Evolutionary conservation across 495 filamentous ascomycete genomes (phyloP).

Genomic region (Polyplosphaeria fusca): DNA sequence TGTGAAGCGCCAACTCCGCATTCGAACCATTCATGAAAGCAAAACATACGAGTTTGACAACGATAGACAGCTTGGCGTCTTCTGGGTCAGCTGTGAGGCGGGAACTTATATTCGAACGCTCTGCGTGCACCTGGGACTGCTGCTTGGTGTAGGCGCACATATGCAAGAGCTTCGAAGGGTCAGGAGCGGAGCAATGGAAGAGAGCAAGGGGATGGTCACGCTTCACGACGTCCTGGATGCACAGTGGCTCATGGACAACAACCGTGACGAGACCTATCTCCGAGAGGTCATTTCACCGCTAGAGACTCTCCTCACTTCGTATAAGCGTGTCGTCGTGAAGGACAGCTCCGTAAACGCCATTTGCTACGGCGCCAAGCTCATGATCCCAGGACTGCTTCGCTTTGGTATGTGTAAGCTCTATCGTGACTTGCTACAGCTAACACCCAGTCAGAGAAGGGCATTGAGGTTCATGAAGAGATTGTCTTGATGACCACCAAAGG

Average conservation of each 20-base stretch:
- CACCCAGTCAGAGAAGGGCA: conserved; percentile 62
- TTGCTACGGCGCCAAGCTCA: conserved; percentile 96
- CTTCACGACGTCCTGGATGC: conserved; percentile 95
- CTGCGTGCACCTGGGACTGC: conserved; percentile 89
- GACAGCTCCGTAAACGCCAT: conserved; percentile 93
- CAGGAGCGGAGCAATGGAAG: conserved; percentile 89
- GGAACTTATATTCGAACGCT: conserved; percentile 98
- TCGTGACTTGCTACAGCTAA: conserved; percentile 2
- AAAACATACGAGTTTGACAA: conserved; percentile 97
- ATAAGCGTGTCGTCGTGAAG: conserved; percentile 96
- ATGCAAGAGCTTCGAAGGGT: conserved; percentile 98
- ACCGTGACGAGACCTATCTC: conserved; percentile 81
- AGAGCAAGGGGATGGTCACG: conserved; percentile 81
- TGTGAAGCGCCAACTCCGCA: conserved; percentile 96
- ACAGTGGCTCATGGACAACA: conserved; percentile 90
- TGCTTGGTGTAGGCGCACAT: conserved; percentile 92
- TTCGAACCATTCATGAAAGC: conserved; percentile 93
- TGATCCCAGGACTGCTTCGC: conserved; percentile 90
- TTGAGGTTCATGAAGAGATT: conserved; percentile 87
- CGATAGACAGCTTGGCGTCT: conserved; percentile 93
- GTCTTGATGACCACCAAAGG: conserved; percentile 98
- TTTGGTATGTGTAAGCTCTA: conserved; percentile 60
- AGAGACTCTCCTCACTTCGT: conserved; percentile 83
- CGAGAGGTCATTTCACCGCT: conserved; percentile 84
- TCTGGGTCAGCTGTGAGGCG: conserved; percentile 98